phyloP scores from a whole-genome alignment of 192 early-diverging fungal genomes.

The Fimicolochytrium jonesii region DNA sequence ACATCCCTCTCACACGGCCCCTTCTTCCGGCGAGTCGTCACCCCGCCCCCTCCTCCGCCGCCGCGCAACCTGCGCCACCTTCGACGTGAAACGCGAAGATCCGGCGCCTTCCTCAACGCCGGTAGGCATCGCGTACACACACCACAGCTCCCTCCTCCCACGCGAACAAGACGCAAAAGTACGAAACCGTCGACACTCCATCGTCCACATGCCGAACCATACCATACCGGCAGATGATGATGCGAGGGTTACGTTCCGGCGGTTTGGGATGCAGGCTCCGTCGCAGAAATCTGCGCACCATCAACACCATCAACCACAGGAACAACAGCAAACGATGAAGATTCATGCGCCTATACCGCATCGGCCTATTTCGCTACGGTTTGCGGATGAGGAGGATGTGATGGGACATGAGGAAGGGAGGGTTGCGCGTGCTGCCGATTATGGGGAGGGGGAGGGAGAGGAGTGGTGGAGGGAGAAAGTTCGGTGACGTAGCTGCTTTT shows the following conservation, averaged over 20 bases:
- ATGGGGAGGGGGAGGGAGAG: too few species aligned
- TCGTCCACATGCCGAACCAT: neutral
- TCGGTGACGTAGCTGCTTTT: too few species aligned
- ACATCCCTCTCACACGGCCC: neutral
- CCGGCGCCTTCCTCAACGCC: too few species aligned
- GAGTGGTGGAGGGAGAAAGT: too few species aligned
- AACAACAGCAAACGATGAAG: neutral
- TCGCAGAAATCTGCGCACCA: neutral
- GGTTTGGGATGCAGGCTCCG: neutral
- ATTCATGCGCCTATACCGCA: constrained; percentile 1
- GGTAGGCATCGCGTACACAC: too few species aligned
- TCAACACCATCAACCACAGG: too few species aligned
- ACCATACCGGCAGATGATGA: neutral
- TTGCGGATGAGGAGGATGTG: too few species aligned
- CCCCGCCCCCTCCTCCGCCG: constrained; percentile 3
- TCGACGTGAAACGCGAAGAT: too few species aligned
- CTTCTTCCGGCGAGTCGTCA: neutral
- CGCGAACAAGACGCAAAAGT: neutral
- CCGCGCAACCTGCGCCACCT: too few species aligned
- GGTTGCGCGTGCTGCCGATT: too few species aligned
- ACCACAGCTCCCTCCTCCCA: neutral
- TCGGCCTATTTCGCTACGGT: neutral
- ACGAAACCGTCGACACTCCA: neutral
- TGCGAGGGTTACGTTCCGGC: neutral
- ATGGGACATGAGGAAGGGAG: too few species aligned